Evolutionary conservation across 1,284 basidiomycete species (phyloP).

Genomic region (Hemileia vastatrix): DNA sequence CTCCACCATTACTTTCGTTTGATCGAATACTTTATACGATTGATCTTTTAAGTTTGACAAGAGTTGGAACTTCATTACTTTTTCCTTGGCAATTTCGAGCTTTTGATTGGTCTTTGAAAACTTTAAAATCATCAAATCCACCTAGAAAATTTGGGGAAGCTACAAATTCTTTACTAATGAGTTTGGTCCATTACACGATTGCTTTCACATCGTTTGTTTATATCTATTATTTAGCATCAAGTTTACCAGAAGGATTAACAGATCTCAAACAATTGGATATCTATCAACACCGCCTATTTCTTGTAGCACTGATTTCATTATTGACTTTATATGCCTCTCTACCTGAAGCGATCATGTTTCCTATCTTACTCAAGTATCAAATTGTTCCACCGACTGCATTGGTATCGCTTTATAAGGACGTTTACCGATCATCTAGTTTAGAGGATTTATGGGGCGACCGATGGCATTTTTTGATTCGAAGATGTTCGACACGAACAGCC

Average conservation of each 20-base stretch:
- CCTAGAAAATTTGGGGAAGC: neutral
- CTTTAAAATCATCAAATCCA: neutral
- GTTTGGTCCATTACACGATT: neutral
- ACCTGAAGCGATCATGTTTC: neutral
- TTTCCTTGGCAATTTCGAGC: slow-evolving; percentile 12
- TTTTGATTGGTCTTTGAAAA: slow-evolving; percentile 1
- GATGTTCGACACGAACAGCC: neutral
- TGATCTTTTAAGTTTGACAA: neutral
- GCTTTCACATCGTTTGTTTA: neutral
- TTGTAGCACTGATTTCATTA: neutral
- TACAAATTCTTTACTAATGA: neutral
- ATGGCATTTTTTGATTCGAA: neutral
- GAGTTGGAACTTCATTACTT: neutral
- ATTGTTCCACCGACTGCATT: slow-evolving; percentile 1
- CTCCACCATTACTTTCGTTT: neutral
- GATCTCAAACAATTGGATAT: neutral
- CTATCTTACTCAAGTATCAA: neutral
- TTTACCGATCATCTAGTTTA: neutral
- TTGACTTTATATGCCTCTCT: neutral
- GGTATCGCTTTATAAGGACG: neutral
- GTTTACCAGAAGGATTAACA: neutral
- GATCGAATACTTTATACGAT: neutral
- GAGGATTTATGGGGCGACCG: slow-evolving; percentile 5
- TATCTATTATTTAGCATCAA: no score
- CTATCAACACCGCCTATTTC: neutral